Evolutionary conservation across 495 filamentous ascomycete genomes (phyloP), one percentile per base, ranked within the genome.

Genomic region (Hyphodiscus hymeniophilus): DNA sequence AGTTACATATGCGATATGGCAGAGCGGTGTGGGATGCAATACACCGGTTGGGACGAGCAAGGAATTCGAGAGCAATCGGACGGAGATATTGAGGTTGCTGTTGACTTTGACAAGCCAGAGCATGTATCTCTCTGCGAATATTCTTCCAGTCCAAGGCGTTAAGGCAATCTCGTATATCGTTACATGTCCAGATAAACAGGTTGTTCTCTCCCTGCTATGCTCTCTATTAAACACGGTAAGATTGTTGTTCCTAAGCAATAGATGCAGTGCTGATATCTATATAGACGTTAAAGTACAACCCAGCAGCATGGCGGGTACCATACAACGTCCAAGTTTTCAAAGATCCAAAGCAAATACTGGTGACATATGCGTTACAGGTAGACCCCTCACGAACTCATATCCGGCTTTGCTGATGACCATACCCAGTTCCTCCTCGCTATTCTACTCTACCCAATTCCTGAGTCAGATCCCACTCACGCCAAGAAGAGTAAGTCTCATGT

Each of bases 11-110:
- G 82, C 89, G 30, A 97, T 99, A 56, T 99, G 92, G 92, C 89
- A 96, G 64, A 96, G 85, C 56, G 92, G 92, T 20, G 91, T 99
- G 38, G 92, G 92, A 2, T 97, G 91, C 66, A 94, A 94, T 62
- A 87, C 85, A 6, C 74, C 87, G 1, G 81, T 95, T 63, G 84
- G 84, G 15, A 87, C 90, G 16, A 94, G 76, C 32, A 95, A 86
- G 64, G 86, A 95, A 50, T 79, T 85, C 39, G 92, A 99, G 67
- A 89, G 74, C 63, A 95, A 95, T 63, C 80, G 92, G 23, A 87
- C 84, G 55, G 92, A 99, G 62, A 82, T 95, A 21, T 64, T 99
- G 50, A 80, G 94, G 28, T 65, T 97, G 54, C 71, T 99, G 31
- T 72, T 99, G 48, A 89, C 89, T 0, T 65, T 99, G 51, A 80